Percentiles rank a stretch among this genome's conserved stretches.
These are phyloP conservation scores for Penicillium ochrochloron DNA, from an alignment of 495 filamentous ascomycete genomes.

Conservation along the genomic window DNA sequence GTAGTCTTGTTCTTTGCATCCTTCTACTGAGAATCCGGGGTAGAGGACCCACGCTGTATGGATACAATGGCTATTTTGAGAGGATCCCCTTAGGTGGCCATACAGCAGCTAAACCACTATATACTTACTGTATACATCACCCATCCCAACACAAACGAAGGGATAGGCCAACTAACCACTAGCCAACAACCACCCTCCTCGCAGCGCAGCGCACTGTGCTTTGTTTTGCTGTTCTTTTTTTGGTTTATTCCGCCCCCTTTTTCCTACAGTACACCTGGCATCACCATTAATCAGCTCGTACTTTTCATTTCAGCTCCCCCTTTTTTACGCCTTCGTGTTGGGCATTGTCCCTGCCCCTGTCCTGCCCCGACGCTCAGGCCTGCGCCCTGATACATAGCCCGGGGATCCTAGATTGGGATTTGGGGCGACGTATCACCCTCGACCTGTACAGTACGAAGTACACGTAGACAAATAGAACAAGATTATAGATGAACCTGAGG, in stretches of 20 bases:
- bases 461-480: no score
- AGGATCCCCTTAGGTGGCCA: not conserved
- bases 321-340: conserved; percentile 1
- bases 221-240: conserved; percentile 4
- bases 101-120: not conserved
- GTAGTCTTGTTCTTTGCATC: conserved; percentile 5
- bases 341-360: conserved; percentile 1
- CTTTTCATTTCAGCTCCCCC: conserved; percentile 2
- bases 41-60: conserved; percentile 5
- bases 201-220: not conserved
- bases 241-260: not conserved
- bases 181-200: not conserved
- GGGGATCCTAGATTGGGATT: not conserved
- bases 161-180: not conserved
- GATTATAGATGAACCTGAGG: not conserved
- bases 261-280: not conserved
- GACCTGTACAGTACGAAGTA: not conserved
- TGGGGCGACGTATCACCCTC: conserved; percentile 13
- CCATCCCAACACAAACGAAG: not conserved
- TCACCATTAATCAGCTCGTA: conserved; percentile 1
- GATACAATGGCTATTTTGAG: not conserved
- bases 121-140: no score
- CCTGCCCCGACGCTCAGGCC: conserved; percentile 15
- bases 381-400: conserved; percentile 15
- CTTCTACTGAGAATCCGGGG: not conserved